phyloP scores from a whole-genome alignment of 495 filamentous ascomycete species.

The Neurospora tetraspora region DNA sequence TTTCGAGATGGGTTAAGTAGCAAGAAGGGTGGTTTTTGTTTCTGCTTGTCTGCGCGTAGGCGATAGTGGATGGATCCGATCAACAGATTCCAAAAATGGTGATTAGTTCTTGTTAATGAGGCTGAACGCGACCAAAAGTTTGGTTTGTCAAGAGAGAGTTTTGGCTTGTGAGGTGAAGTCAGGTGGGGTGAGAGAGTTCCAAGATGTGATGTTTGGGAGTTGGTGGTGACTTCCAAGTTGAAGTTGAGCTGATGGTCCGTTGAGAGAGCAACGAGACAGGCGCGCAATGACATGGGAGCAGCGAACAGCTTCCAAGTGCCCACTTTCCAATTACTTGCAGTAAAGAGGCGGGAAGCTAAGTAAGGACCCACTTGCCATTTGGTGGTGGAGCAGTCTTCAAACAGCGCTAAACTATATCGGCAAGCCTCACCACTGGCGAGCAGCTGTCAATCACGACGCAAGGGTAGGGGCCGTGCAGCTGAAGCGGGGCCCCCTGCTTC shows the following conservation, averaged over 20 bases:
- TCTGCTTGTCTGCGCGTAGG: neutral
- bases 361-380: neutral
- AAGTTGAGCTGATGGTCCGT: neutral
- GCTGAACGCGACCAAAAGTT: neutral
- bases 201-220: neutral
- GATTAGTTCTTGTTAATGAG: neutral
- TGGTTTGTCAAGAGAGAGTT: neutral
- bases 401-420: slow-evolving; percentile 1
- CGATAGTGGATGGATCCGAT: neutral
- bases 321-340: neutral
- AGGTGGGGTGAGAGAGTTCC: neutral
- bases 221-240: neutral
- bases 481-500: neutral
- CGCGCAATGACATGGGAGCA: neutral
- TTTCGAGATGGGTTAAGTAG: slow-evolving; percentile 6
- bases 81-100: neutral
- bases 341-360: neutral
- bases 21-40: neutral
- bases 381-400: neutral
- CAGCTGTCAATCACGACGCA: slow-evolving; percentile 11
- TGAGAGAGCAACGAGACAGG: neutral
- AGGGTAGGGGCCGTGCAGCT: neutral
- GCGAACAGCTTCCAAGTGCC: neutral
- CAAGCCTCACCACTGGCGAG: slow-evolving; percentile 16
- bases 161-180: neutral